Base-by-base conservation (phyloP, 2,329 filamentous ascomycete genomes). In the Diaporthe sp. region DNA sequence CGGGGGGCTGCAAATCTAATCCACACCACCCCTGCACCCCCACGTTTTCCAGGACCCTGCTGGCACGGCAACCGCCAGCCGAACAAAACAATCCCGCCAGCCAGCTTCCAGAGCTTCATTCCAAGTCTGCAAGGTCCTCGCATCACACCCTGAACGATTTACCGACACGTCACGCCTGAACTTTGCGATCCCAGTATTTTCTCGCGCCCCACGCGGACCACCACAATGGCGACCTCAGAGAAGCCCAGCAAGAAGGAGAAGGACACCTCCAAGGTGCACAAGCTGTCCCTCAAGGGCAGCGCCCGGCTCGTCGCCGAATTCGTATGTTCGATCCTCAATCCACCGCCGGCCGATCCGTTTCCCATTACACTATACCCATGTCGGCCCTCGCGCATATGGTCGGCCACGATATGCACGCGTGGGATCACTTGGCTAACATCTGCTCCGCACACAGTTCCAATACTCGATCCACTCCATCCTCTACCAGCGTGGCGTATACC, bases 391-490 rank as follows among this genome's bases (percentile, higher is more conserved):
- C 25, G 7, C 9, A 28, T 2, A 20, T 7, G 20, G n/a, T 20
- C 37, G 28, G 42, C 55, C 47, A 9, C 22, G 4, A 47, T 63
- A 67, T 57, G 25, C 12, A 9, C 28, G 13, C 9, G 53, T n/a
- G 37, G 9, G 15, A 44, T 60, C 67, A 73, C 80, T 81, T 78
- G 81, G 71, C n/a, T 49, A n/a, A 42, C 47, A 39, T 3, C 9
- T 22, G 28, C 17, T 20, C 37, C 22, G 61, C 49, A 1, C 71
- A 10, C 81, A 94, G 91, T 99, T 99, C 83, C 95, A 99, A 88
- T 99, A 98, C 85, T 98, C 95, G 1, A 98, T 98, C 83, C 97
- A 99, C 82, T 97, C 96, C 0, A 98, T 99, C 76, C 89, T 99
- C 92, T 97, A 89, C 81, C 96, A 98, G 85, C 91, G 92, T 82